Conservation (phyloP, 192 early-diverging fungal species). For the Bifiguratus adelaidae region DNA sequence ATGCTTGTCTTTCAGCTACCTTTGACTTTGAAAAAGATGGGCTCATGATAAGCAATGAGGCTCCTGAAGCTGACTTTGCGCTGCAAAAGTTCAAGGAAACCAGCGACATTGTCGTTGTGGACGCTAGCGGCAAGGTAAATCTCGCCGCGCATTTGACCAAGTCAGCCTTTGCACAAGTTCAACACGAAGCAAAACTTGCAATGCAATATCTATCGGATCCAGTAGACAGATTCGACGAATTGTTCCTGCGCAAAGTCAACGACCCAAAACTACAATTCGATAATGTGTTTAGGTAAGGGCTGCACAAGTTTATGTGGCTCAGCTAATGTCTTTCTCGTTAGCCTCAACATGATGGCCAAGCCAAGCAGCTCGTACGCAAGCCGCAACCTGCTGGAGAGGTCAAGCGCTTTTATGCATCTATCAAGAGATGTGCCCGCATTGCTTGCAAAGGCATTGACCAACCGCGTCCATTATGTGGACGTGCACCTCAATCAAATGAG, state of each 20-base stretch:
- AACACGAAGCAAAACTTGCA: conserved; percentile 60
- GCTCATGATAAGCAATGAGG: conserved; percentile 58
- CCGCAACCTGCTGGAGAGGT: background rate
- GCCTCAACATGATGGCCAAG: background rate
- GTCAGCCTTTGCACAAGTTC: conserved; percentile 52
- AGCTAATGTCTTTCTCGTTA: background rate
- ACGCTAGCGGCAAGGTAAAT: conserved; percentile 77
- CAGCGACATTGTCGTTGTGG: conserved; percentile 78
- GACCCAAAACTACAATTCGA: conserved; percentile 55
- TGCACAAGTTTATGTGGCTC: background rate
- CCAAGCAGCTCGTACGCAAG: background rate
- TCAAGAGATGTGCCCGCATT: conserved; percentile 21
- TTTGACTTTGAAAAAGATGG: conserved; percentile 55
- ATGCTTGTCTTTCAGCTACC: conserved; percentile 18
- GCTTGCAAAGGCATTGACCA: conserved; percentile 32
- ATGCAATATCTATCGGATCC: conserved; percentile 44
- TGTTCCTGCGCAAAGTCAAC: conserved; percentile 69
- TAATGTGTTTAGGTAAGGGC: conserved; percentile 43
- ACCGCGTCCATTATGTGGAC: conserved; percentile 31
- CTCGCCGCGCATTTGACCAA: conserved; percentile 59
- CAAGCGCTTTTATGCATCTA: background rate
- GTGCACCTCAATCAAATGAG: conserved; percentile 19
- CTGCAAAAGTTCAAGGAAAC: conserved; percentile 41
- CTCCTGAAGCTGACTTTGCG: conserved; percentile 34
- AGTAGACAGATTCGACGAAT: conserved; percentile 59